phyloP scores from a whole-genome alignment of 2,329 filamentous ascomycete genomes.

The Magnaporthiopsis rhizophila region DNA sequence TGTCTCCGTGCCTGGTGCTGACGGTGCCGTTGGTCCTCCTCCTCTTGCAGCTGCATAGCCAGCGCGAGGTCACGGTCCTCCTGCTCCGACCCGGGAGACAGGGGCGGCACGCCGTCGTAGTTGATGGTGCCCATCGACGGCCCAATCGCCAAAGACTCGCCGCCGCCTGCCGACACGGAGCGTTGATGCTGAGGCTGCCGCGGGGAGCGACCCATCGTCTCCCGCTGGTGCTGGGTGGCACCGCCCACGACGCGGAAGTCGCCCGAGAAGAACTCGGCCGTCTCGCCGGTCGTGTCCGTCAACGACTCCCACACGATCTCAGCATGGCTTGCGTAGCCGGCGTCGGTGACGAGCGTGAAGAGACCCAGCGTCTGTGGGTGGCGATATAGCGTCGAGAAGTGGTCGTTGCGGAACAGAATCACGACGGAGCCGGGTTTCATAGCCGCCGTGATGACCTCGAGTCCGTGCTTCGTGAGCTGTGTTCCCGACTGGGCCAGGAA shows the following conservation, averaged over 20 bases:
- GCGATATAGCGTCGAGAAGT: slow-evolving; percentile 90
- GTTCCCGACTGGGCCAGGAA: slow-evolving; percentile 78
- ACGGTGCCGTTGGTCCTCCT: slow-evolving; percentile 76
- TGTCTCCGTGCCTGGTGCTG: slow-evolving; percentile 50
- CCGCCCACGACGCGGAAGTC: slow-evolving; percentile 83
- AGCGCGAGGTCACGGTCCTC: slow-evolving; percentile 84
- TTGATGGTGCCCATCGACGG: slow-evolving; percentile 10
- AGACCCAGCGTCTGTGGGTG: slow-evolving; percentile 71
- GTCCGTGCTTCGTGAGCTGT: slow-evolving; percentile 75
- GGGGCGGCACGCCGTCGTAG: slow-evolving; percentile 16
- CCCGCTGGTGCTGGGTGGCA: slow-evolving; percentile 17
- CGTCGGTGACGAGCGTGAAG: slow-evolving; percentile 83
- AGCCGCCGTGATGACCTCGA: slow-evolving; percentile 63
- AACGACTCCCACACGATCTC: slow-evolving; percentile 96
- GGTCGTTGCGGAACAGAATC: slow-evolving; percentile 93
- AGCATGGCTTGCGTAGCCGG: slow-evolving; percentile 77
- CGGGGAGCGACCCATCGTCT: background rate
- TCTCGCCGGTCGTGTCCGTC: slow-evolving; percentile 77
- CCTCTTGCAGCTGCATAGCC: slow-evolving; percentile 87
- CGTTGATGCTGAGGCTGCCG: slow-evolving; percentile 4
- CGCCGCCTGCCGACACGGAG: slow-evolving; percentile 13
- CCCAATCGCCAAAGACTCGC: slow-evolving; percentile 8
- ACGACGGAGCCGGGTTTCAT: slow-evolving; percentile 72
- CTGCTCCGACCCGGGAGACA: slow-evolving; percentile 48
- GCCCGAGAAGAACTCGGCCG: slow-evolving; percentile 77